Conservation (phyloP, 2,329 filamentous ascomycete species). For the Fusarium virguliforme region DNA sequence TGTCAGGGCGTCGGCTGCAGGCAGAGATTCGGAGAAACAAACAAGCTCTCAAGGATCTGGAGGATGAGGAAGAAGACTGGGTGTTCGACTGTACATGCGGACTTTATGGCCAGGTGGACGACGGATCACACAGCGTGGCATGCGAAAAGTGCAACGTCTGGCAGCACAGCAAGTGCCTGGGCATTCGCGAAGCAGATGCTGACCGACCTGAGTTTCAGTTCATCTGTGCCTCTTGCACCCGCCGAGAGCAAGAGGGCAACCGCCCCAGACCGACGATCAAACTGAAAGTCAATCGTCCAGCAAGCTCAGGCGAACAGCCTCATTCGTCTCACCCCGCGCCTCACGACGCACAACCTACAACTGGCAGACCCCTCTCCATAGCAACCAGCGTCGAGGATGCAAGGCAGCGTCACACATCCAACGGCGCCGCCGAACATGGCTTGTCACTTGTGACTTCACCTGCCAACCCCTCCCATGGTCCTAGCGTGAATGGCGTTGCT, state of each 20-base stretch:
- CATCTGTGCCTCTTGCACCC: constrained; percentile 84
- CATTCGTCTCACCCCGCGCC: constrained; percentile 27
- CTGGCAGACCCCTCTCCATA: background rate
- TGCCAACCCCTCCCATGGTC: constrained; percentile 23
- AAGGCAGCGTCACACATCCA: constrained; percentile 17
- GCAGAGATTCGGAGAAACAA: constrained; percentile 86
- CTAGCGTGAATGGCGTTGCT: constrained; percentile 34
- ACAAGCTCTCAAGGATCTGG: constrained; percentile 81
- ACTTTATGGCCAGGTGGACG: constrained; percentile 91
- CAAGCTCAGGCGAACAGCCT: constrained; percentile 24
- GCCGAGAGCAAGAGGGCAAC: constrained; percentile 76
- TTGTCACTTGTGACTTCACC: constrained; percentile 29
- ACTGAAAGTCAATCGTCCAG: constrained; percentile 62
- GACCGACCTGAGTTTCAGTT: constrained; percentile 91
- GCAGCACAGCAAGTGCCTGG: constrained; percentile 96
- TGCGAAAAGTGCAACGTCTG: constrained; percentile 96
- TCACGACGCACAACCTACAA: constrained; percentile 13
- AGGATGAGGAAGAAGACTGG: constrained; percentile 87
- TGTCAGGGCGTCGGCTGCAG: constrained; percentile 86
- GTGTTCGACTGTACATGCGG: constrained; percentile 96
- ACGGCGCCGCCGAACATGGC: constrained; percentile 33
- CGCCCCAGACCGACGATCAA: constrained; percentile 68
- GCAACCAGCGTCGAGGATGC: constrained; percentile 13
- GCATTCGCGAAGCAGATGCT: constrained; percentile 83
- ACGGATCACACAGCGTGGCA: constrained; percentile 92